These are phyloP conservation scores for Heterobasidion parviporum DNA, from an alignment of 1,284 basidiomycete genomes.

Conservation along the genomic window DNA sequence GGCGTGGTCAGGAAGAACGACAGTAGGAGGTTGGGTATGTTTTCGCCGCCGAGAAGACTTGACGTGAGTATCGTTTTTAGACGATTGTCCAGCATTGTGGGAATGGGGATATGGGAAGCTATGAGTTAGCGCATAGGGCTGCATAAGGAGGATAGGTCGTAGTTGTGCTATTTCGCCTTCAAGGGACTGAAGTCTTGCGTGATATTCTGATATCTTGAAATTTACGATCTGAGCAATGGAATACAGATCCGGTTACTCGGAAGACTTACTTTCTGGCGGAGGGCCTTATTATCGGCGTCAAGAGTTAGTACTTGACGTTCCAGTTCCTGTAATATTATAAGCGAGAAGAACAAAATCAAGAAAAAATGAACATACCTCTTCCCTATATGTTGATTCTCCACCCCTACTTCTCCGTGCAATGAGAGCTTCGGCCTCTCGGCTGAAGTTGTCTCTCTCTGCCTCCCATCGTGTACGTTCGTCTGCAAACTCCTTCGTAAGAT, in stretches of 20 bases:
- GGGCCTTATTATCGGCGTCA: conserved; percentile 45
- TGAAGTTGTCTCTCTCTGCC: conserved; percentile 52
- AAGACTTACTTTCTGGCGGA: conserved; percentile 44
- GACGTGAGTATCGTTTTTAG: conserved; percentile 8
- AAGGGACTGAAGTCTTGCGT: conserved; percentile 32
- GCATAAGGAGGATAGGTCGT: conserved; percentile 48
- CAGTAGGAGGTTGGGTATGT: conserved; percentile 4
- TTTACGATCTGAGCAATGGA: neutral
- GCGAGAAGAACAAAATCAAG: neutral
- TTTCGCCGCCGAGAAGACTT: conserved; percentile 4
- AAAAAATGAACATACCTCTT: conserved; percentile 31
- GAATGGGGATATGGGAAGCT: conserved; percentile 11
- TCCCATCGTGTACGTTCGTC: conserved; percentile 52
- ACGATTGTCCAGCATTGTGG: neutral
- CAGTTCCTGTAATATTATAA: conserved; percentile 31
- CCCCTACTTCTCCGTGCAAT: conserved; percentile 37
- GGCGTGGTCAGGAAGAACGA: conserved; percentile 10
- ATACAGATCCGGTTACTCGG: neutral
- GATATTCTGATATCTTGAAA: conserved; percentile 40
- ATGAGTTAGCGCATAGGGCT: conserved; percentile 28
- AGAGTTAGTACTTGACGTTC: conserved; percentile 37
- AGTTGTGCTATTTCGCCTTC: conserved; percentile 47
- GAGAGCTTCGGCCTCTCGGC: conserved; percentile 54
- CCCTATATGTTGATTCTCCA: conserved; percentile 22
- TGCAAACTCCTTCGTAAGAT: conserved; percentile 38